phyloP scores from a whole-genome alignment of 1,284 basidiomycete species.

The Veloporphyrellus conicus region DNA sequence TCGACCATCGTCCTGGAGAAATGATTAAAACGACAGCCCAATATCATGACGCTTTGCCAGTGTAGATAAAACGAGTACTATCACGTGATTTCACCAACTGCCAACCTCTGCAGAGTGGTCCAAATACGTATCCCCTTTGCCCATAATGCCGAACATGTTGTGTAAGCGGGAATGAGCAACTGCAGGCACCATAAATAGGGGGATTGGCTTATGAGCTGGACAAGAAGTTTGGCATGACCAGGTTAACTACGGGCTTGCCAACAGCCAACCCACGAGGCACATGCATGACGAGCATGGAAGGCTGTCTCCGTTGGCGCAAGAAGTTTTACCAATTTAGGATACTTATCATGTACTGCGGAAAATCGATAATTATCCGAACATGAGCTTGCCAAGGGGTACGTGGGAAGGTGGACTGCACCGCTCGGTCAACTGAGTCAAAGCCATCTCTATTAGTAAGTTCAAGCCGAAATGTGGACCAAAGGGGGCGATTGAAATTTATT shows the following conservation, averaged over 20 bases:
- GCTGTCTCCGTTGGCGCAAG: background rate
- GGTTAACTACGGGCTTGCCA: slow-evolving; percentile 16
- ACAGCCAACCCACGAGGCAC: slow-evolving; percentile 27
- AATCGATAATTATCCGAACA: background rate
- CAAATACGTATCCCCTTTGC: too few relatives aligned
- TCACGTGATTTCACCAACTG: background rate
- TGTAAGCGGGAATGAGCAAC: background rate
- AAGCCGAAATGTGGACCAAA: too few relatives aligned
- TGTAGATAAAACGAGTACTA: too few relatives aligned
- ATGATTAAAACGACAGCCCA: too few relatives aligned
- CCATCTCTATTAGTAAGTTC: too few relatives aligned
- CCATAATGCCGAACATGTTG: slow-evolving; percentile 2
- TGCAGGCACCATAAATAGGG: background rate
- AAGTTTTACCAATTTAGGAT: background rate
- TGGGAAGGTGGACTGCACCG: slow-evolving; percentile 4
- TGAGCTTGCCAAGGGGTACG: slow-evolving; percentile 12
- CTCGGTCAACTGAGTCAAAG: background rate
- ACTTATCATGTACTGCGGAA: too few relatives aligned
- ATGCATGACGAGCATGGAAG: slow-evolving; percentile 2
- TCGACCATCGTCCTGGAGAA: too few relatives aligned
- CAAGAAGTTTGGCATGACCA: background rate
- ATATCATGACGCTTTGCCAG: too few relatives aligned
- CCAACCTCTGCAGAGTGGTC: slow-evolving; percentile 16
- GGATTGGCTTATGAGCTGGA: slow-evolving; percentile 2
- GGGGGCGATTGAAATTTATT: too few relatives aligned